Evolutionary conservation across 805 yeast genomes (phyloP).

Genomic region (Myxozyma sirexii): DNA sequence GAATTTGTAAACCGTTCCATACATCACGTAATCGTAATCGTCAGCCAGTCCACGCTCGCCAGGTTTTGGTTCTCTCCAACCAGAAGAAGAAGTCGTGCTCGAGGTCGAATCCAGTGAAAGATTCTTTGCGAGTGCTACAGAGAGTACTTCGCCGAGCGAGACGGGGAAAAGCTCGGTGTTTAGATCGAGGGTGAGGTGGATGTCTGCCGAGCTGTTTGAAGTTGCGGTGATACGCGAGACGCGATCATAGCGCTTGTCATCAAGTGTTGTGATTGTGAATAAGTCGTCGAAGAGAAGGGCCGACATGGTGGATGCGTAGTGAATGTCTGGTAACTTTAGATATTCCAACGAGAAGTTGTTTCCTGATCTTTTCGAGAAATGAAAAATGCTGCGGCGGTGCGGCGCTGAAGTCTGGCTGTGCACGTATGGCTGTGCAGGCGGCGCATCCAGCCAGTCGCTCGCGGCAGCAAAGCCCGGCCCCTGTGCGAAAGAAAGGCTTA

Average conservation of each 20-base stretch:
- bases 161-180: constrained; percentile 93
- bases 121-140: constrained; percentile 82
- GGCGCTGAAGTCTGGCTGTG: not conserved
- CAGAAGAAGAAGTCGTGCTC: constrained; percentile 51
- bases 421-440: not conserved
- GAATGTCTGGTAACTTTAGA: not conserved
- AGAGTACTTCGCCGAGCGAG: constrained; percentile 69
- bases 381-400: not conserved
- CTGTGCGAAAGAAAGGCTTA: not conserved
- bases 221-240: constrained; percentile 87
- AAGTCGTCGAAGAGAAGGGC: constrained; percentile 89
- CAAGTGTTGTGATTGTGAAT: constrained; percentile 81
- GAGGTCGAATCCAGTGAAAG: constrained; percentile 56
- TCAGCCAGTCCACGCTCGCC: constrained; percentile 88
- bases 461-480: not conserved
- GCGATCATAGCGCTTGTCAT: constrained; percentile 86
- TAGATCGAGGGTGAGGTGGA: constrained; percentile 83
- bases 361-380: not conserved
- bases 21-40: constrained; percentile 97
- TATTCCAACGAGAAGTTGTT: too few relatives aligned
- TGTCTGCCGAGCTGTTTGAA: constrained; percentile 78
- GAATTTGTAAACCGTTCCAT: constrained; percentile 95
- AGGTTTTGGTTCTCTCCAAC: constrained; percentile 83
- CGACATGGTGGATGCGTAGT: constrained; percentile 50
- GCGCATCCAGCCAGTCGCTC: not conserved